These are phyloP conservation scores for Beauveria australis DNA, from an alignment of 2,329 filamentous ascomycete species.

Conservation along the genomic window DNA sequence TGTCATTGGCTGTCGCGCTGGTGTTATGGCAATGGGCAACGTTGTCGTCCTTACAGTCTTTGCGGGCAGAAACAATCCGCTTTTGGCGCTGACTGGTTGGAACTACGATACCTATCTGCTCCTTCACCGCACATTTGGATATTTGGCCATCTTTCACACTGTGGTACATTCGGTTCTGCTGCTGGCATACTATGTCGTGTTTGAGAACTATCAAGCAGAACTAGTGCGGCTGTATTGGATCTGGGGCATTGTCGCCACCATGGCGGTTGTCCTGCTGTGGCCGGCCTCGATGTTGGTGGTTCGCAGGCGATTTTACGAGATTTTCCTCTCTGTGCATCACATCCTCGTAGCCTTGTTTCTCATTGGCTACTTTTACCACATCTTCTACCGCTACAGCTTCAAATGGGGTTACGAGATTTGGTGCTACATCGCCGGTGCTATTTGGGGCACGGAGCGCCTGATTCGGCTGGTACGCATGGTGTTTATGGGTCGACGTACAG, in stretches of 20 bases:
- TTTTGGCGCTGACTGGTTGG: constrained; percentile 29
- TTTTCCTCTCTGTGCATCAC: constrained; percentile 27
- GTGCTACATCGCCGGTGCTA: constrained; percentile 23
- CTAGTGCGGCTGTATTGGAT: constrained; percentile 22
- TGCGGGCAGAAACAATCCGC: constrained; percentile 26
- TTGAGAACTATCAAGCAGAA: constrained; percentile 20
- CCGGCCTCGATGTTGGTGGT: constrained; percentile 21
- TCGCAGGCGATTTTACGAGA: constrained; percentile 23
- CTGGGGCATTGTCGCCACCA: constrained; percentile 26
- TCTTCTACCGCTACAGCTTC: constrained; percentile 25
- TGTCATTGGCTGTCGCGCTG: constrained; percentile 27
- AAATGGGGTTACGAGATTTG: constrained; percentile 32
- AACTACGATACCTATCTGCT: constrained; percentile 27
- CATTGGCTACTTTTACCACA: constrained; percentile 27
- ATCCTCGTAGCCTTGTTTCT: constrained; percentile 25
- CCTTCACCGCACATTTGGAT: constrained; percentile 36
- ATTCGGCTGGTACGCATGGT: constrained; percentile 20
- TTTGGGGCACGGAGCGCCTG: constrained; percentile 25
- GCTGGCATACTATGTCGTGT: constrained; percentile 18
- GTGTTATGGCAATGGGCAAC: constrained; percentile 26
- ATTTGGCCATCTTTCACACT: constrained; percentile 74
- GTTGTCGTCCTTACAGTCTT: constrained; percentile 26
- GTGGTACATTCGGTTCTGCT: constrained; percentile 37
- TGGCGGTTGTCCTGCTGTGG: constrained; percentile 20
- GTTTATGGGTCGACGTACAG: constrained; percentile 16